phyloP scores from a whole-genome alignment of 139 green algal species.

The Chlamydomonas sp. region DNA sequence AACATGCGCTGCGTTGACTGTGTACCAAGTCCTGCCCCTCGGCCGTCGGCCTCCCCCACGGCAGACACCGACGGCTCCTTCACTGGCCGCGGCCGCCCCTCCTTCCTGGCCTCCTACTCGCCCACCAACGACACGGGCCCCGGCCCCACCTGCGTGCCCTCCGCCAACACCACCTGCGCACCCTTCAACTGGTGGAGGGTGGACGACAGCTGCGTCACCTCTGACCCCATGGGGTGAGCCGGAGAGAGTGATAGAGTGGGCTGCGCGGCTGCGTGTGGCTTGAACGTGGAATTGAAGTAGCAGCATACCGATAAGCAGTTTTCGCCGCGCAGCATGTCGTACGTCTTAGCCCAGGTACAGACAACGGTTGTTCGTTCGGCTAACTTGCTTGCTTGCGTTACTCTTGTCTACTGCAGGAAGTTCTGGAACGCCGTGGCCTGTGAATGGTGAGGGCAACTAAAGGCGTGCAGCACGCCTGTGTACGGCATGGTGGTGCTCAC shows the following conservation, averaged over 20 bases:
- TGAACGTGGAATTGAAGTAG: no score
- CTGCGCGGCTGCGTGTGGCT: no score
- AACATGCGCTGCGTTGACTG: not conserved
- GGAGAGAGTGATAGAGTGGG: no score
- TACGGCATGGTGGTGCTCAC: no score
- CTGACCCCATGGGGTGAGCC: not conserved
- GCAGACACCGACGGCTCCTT: not conserved
- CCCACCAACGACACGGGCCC: not conserved
- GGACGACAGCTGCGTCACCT: not conserved
- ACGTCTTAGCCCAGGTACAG: no score
- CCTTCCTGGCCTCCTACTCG: not conserved
- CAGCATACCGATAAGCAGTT: no score
- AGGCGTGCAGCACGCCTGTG: no score
- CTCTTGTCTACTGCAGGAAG: not conserved
- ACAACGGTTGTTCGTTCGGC: not conserved
- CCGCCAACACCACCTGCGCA: no score
- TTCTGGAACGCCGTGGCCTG: not conserved
- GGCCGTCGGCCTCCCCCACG: no score
- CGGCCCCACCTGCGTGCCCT: not conserved
- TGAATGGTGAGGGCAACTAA: not conserved
- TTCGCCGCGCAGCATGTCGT: no score
- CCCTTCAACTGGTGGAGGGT: not conserved
- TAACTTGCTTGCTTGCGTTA: not conserved
- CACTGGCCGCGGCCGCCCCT: not conserved
- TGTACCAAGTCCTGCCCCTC: not conserved